Evolutionary conservation across 225 moss, liverwort and hornwort genomes (phyloP).

Genomic region (Sphagnum contortum): DNA sequence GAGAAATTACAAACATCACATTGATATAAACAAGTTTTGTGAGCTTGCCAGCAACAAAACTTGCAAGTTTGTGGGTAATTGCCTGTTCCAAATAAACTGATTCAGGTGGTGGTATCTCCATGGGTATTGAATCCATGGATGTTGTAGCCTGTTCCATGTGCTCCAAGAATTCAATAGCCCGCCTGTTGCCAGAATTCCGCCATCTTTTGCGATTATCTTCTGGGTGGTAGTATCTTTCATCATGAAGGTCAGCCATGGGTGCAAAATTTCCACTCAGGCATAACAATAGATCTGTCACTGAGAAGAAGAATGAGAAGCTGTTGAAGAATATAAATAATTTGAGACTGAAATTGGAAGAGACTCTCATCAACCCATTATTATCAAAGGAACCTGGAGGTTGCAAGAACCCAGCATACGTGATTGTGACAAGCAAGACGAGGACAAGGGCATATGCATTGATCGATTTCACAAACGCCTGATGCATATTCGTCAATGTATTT

Average conservation of each 20-base stretch:
- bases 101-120: constrained; percentile 11
- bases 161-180: constrained; percentile 14
- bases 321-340: constrained; percentile 50
- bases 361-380: constrained; percentile 9
- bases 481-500: constrained; percentile 38
- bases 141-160: constrained; percentile 8
- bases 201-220: neutral
- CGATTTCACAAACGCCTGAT: constrained; percentile 49
- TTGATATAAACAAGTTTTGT: constrained; percentile 49
- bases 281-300: constrained; percentile 42
- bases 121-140: constrained; percentile 1
- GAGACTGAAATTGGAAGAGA: constrained; percentile 1
- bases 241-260: constrained; percentile 31
- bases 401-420: constrained; percentile 44
- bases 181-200: neutral
- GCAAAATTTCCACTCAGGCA: constrained; percentile 35
- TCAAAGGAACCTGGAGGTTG: constrained; percentile 34
- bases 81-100: constrained; percentile 27
- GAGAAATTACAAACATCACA: constrained; percentile 32
- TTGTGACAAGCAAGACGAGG: constrained; percentile 49
- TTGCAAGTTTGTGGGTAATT: constrained; percentile 37
- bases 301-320: constrained; percentile 51
- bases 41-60: constrained; percentile 45
- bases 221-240: constrained; percentile 12
- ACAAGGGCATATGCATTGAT: constrained; percentile 58